phyloP scores from a whole-genome alignment of 148 eudicot species.

The Chenopodium quinoa region DNA sequence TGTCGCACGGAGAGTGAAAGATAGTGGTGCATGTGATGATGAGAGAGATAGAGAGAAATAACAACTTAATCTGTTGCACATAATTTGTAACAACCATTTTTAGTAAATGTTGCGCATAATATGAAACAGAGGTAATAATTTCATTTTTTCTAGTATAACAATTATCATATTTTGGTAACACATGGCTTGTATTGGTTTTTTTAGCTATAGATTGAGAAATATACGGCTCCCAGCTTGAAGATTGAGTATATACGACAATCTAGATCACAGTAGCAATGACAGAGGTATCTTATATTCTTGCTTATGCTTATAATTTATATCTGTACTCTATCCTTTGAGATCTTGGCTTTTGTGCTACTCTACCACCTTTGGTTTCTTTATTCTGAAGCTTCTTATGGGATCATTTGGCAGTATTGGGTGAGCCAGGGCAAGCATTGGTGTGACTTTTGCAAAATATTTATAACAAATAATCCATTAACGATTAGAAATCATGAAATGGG shows the following conservation, averaged over 20 bases:
- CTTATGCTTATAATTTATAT: neutral
- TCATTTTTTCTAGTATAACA: too few species aligned
- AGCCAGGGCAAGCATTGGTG: slow-evolving; percentile 99
- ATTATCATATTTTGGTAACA: neutral
- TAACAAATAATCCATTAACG: slow-evolving; percentile 76
- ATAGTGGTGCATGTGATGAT: too few species aligned
- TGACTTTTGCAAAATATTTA: slow-evolving; percentile 81
- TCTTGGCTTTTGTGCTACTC: neutral
- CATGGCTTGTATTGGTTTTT: neutral
- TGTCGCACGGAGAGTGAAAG: too few species aligned
- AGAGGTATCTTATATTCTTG: slow-evolving; percentile 25
- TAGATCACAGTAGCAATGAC: slow-evolving; percentile 31
- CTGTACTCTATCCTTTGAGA: neutral
- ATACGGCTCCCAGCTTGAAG: neutral
- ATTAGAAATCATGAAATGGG: slow-evolving; percentile 94
- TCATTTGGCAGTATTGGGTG: slow-evolving; percentile 78
- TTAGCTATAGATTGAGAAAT: neutral
- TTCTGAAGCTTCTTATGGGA: slow-evolving; percentile 5
- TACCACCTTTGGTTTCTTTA: neutral
- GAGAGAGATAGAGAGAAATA: too few species aligned
- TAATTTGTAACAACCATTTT: too few species aligned
- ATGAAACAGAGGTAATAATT: too few species aligned
- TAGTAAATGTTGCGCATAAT: too few species aligned
- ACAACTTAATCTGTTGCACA: too few species aligned
- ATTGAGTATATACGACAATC: neutral